Conservation (phyloP, 345 rosid genomes). For the Eucalyptus marginata region DNA sequence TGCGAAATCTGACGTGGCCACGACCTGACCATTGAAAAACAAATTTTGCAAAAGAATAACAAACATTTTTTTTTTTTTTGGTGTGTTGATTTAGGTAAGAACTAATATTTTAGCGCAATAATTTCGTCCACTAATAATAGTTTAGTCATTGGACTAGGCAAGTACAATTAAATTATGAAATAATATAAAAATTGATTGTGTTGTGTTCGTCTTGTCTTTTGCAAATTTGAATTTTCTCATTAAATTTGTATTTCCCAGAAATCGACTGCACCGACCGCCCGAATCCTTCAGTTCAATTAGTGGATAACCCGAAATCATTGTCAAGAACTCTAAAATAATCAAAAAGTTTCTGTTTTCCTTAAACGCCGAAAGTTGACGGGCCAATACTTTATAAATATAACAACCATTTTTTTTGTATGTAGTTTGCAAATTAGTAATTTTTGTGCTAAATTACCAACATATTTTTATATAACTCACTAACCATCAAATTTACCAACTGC, state of each 20-base stretch:
- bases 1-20: accelerated
- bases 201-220: neutral
- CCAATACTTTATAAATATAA: no score
- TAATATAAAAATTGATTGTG: accelerated
- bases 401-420: neutral
- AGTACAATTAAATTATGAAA: neutral
- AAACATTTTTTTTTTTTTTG: neutral
- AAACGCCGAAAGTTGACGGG: neutral
- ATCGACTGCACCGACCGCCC: accelerated
- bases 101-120: neutral
- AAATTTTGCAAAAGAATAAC: neutral
- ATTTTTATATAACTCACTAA: neutral
- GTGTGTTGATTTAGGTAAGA: neutral
- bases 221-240: neutral
- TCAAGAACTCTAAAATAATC: neutral
- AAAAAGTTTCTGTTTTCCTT: neutral
- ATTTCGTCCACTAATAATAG: neutral
- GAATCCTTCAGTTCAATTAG: neutral
- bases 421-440: neutral
- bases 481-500: neutral
- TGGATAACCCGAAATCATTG: neutral
- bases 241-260: neutral
- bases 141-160: neutral
- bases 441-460: neutral
- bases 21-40: accelerated